A percentile compares a stretch with the other conserved stretches of the same genome.
These are phyloP conservation scores for Pleurotus tuoliensis DNA, from an alignment of 768 basidiomycete genomes.

Conservation along the genomic window DNA sequence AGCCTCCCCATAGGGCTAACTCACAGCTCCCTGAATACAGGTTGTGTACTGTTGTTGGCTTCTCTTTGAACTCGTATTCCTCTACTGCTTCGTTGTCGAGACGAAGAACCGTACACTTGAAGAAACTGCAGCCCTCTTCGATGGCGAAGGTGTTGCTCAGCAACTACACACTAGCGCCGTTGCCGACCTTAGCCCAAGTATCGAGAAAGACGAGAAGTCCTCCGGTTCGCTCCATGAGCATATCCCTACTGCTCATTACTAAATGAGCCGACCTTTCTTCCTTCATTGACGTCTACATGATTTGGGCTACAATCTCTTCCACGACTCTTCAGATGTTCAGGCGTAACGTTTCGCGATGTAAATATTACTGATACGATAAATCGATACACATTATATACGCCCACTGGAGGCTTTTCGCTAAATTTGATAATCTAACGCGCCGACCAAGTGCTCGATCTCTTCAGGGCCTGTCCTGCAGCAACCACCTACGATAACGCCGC, in stretches of 20 bases:
- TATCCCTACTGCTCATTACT: background rate
- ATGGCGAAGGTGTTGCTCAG: conserved; percentile 40
- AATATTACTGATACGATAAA: no score
- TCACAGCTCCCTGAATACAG: conserved; percentile 12
- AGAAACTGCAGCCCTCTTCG: conserved; percentile 55
- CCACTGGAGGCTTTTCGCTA: no score
- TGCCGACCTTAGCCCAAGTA: conserved; percentile 18
- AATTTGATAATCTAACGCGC: background rate
- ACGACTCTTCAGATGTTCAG: no score
- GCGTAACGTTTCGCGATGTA: no score
- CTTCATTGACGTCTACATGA: no score
- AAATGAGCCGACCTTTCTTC: no score
- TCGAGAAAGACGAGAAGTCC: conserved; percentile 3
- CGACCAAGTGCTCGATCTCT: conserved; percentile 3
- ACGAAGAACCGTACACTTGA: conserved; percentile 48
- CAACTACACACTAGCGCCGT: conserved; percentile 10
- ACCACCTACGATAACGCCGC: conserved; percentile 12
- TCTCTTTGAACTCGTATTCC: conserved; percentile 36
- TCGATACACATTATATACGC: no score
- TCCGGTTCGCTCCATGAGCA: background rate
- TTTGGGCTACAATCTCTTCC: no score
- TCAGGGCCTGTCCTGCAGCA: conserved; percentile 13
- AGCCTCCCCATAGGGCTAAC: background rate
- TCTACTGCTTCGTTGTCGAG: conserved; percentile 34
- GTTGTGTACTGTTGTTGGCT: conserved; percentile 45